Evolutionary conservation across 1,139 yeast species (phyloP), one percentile per base, ranked within the genome.

Genomic region (Suhomyces yuchorum): DNA sequence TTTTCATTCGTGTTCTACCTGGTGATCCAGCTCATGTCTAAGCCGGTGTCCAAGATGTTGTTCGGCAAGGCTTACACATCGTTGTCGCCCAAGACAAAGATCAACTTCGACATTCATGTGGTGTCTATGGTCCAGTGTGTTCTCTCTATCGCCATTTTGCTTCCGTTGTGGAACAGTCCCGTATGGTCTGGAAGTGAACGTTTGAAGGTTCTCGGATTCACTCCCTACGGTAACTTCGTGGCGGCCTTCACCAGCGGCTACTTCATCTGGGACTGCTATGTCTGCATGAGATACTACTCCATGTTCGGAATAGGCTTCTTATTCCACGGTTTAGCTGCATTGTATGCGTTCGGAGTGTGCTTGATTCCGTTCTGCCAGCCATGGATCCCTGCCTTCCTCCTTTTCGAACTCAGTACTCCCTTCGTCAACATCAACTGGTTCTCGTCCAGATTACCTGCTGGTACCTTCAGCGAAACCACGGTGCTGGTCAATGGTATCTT

Each of bases 401-500:
- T 90, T 51, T 93, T 93, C 70, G 99, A 93, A 68, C 76, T 87
- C 50, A 88, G 96, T 18, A 93, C 97, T 8, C 98, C 99, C 11
- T 92, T 92, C 63, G 84, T 93, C 49, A 92, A 93, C 69, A 67
- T 91, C 54, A 87, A 96, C 68, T 92, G 97, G 97, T 85, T 88
- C 63, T 88, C 93, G 2, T 72, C 87, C 45, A 85, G 85, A 59
- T 78, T 88, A 47, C 91, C 96, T 1, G 73, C 74, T 4, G 82
- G 82, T 7, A 67, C 78, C 14, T 61, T 85, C 50, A 75, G 82
- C 43, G 78, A 75, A 32, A 72, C 67, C 54, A 59, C 82, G 46
- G 80, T 84, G 50, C 58, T 82, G 45, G 56, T 84, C 51, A 93
- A 93, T 68, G 96, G 96, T 44, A 65, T 87, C 18, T 61, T 81